Evolutionary conservation across 257 asterid species (phyloP).

Genomic region (Galeopsis tetrahit): DNA sequence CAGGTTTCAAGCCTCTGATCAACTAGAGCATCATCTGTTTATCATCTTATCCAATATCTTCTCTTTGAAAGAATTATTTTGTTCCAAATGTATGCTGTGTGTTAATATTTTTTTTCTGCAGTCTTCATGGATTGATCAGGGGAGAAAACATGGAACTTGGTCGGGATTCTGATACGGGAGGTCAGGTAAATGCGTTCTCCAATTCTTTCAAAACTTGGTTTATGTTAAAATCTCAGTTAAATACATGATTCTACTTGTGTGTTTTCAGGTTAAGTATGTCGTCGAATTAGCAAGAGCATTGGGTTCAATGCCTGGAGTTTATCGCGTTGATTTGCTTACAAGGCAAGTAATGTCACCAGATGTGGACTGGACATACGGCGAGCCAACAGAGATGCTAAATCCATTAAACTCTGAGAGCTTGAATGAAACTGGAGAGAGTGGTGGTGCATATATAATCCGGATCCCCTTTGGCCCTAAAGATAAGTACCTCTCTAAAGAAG

Average conservation of each 20-base stretch:
- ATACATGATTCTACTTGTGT: background rate
- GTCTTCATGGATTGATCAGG: constrained; percentile 78
- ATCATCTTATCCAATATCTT: constrained; percentile 14
- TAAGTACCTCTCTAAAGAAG: constrained; percentile 72
- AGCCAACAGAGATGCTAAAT: constrained; percentile 76
- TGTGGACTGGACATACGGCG: constrained; percentile 75
- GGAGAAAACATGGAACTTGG: constrained; percentile 92
- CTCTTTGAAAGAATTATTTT: constrained; percentile 16
- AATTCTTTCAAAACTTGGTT: constrained; percentile 21
- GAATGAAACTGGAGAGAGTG: constrained; percentile 69
- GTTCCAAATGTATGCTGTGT: background rate
- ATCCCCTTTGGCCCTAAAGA: constrained; percentile 81
- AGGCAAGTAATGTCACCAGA: constrained; percentile 70
- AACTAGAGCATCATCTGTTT: background rate
- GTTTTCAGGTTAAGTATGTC: constrained; percentile 70
- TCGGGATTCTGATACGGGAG: constrained; percentile 78
- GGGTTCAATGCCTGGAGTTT: constrained; percentile 81
- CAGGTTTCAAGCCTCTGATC: constrained; percentile 47
- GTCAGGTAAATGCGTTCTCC: constrained; percentile 54
- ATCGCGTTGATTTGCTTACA: constrained; percentile 78
- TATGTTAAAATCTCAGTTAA: constrained; percentile 6
- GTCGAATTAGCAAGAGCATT: constrained; percentile 84
- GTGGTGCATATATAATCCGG: constrained; percentile 79
- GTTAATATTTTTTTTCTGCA: constrained; percentile 33
- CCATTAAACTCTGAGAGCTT: constrained; percentile 54